Evolutionary conservation across 2,329 filamentous ascomycete species (phyloP).

Genomic region (Blumeria hordei): DNA sequence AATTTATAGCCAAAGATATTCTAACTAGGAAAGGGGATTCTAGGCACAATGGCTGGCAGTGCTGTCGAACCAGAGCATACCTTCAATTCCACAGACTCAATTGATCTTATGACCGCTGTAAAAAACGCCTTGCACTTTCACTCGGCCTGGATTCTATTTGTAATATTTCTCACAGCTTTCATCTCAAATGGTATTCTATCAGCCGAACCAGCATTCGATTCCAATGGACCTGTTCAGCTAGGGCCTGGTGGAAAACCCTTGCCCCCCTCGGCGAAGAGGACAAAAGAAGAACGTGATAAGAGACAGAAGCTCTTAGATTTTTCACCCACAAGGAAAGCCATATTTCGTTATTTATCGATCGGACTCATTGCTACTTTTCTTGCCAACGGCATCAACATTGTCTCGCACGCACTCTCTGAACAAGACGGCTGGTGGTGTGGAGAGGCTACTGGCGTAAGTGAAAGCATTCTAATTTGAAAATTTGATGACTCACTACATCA

Average conservation of each 20-base stretch:
- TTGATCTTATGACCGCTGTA: constrained; percentile 3
- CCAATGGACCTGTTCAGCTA: constrained; percentile 21
- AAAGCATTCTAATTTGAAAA: background rate
- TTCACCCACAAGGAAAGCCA: constrained; percentile 38
- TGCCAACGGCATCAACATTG: constrained; percentile 47
- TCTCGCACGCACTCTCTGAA: constrained; percentile 47
- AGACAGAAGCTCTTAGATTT: constrained; percentile 25
- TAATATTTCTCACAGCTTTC: constrained; percentile 39
- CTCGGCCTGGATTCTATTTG: constrained; percentile 37
- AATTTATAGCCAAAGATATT: constrained; percentile 7
- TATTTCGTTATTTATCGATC: constrained; percentile 54
- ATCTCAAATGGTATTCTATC: constrained; percentile 32
- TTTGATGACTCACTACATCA: constrained; percentile 5
- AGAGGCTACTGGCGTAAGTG: constrained; percentile 47
- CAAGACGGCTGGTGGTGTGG: constrained; percentile 61
- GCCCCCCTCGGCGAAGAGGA: constrained; percentile 22
- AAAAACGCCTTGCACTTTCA: constrained; percentile 16
- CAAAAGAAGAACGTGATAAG: constrained; percentile 21
- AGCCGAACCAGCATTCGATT: constrained; percentile 17
- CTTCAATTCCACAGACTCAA: background rate
- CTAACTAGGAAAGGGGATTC: constrained; percentile 9
- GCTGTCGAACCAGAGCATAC: constrained; percentile 8
- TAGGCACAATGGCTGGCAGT: constrained; percentile 9
- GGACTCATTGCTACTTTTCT: constrained; percentile 52
- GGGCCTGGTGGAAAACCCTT: constrained; percentile 82